These are phyloP conservation scores for Breynia disticha DNA, from an alignment of 441 rosid genomes.

Conservation along the genomic window DNA sequence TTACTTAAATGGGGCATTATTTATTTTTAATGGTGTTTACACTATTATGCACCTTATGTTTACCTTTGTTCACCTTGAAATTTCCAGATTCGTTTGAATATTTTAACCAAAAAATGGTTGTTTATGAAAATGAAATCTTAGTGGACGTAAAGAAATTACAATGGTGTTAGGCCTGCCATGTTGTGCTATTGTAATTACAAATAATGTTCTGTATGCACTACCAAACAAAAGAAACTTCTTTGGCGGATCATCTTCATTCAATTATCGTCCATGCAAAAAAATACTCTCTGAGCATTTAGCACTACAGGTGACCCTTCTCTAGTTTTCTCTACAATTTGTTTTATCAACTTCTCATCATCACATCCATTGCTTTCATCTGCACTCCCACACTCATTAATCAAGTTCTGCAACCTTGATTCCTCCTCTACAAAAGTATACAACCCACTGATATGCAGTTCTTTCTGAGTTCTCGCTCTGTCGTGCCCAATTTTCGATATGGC, in stretches of 20 bases:
- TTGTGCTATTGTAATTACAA: neutral
- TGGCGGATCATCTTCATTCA: no score
- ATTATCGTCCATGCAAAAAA: slow-evolving; percentile 38
- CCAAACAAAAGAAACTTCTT: slow-evolving; percentile 18
- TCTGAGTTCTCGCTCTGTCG: slow-evolving; percentile 4
- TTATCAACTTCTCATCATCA: slow-evolving; percentile 54
- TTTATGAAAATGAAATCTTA: no score
- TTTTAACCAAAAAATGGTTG: no score
- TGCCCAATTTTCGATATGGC: slow-evolving; percentile 1
- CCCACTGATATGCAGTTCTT: slow-evolving; percentile 3
- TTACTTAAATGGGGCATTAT: no score
- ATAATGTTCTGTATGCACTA: neutral
- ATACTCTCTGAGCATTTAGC: slow-evolving; percentile 53
- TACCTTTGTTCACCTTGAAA: no score
- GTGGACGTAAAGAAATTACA: no score
- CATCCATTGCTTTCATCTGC: slow-evolving; percentile 44
- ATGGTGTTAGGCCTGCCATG: no score
- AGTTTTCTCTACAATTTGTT: slow-evolving; percentile 76
- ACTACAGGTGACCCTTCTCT: slow-evolving; percentile 68
- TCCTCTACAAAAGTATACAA: slow-evolving; percentile 12
- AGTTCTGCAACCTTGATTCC: slow-evolving; percentile 24
- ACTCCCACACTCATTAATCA: slow-evolving; percentile 23
- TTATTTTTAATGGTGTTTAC: no score
- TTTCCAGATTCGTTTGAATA: no score
- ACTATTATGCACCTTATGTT: no score